Conservation (phyloP, 139 green algal species). For the Micromonas commoda region DNA sequence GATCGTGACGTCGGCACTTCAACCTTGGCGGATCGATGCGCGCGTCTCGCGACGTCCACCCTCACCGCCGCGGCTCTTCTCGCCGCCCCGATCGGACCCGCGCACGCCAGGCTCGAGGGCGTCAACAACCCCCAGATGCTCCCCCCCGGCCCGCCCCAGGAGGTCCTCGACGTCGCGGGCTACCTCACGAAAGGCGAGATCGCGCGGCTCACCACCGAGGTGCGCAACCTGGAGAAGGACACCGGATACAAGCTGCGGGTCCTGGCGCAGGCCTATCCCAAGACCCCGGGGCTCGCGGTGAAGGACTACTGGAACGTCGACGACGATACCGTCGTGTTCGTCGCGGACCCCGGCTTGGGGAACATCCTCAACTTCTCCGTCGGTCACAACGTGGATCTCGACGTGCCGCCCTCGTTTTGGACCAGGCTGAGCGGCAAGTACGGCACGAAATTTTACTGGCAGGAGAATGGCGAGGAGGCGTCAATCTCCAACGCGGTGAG, state of each 20-base stretch:
- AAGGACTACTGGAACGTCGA: constrained; percentile 95
- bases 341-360: constrained; percentile 64
- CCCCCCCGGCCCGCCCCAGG: constrained; percentile 46
- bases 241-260: constrained; percentile 89
- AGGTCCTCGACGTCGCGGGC: constrained; percentile 28
- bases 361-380: constrained; percentile 99
- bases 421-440: constrained; percentile 79
- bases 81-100: too few species aligned
- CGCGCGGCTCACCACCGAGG: constrained; percentile 49
- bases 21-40: too few species aligned
- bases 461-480: constrained; percentile 74
- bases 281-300: constrained; percentile 67
- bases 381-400: constrained; percentile 77
- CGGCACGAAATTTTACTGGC: constrained; percentile 93
- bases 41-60: too few species aligned
- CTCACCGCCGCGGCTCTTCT: too few species aligned
- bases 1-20: too few species aligned
- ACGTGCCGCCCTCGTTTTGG: constrained; percentile 88
- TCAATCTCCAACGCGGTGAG: constrained; percentile 77
- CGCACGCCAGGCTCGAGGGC: constrained; percentile 63
- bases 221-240: constrained; percentile 72
- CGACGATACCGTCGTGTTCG: constrained; percentile 86
- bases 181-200: constrained; percentile 39
- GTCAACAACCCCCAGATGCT: constrained; percentile 96
- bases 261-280: constrained; percentile 94